Evolutionary conservation across 2,329 filamentous ascomycete species (phyloP), one percentile per base, ranked within the genome.

Genomic region (Diaporthe sp.): DNA sequence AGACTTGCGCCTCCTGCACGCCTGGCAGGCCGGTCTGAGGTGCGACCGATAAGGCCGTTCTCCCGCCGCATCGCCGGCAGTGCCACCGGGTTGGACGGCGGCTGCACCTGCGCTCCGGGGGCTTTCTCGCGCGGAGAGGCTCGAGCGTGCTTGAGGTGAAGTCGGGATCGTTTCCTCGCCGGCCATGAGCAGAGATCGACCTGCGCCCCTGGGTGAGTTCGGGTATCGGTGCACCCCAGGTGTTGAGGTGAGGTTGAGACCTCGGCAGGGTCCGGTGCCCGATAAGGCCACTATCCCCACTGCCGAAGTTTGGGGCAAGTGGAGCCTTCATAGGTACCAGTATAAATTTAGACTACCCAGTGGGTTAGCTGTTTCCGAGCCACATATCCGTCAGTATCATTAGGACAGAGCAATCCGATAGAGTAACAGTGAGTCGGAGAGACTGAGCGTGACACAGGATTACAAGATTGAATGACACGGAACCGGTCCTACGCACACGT

Each of bases 1-100:
- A 2, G 90, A 91, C 80, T 92, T 92, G 76, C 91, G 87, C 76
- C 88, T 88, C 72, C 91, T 87, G 79, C 91, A 93, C 19, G 90
- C 84, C 71, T 90, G 83, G 82, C 91, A 92, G 12, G 91, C 91
- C 68, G 90, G 89, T 53, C 89, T 87, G 76, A 91, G 87, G 82
- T 92, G 91, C 10, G 90, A 92, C 75, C 91, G 85, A 79, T 92
- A 92, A 4, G 90, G 91, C 59, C 91, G 86, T 17, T 69, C 74
- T 2, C 70, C 57, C 2, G 51, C 73, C 4, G 69, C 73, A 15
- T 75, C 57, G 46, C 46, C 34, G 57, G 58, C 44, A 15, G 31
- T 22, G 42, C 42, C 25, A 25, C 39, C 28, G 10, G 22, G n/a
- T 22, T 19, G 39, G 34, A 22, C 55, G 34, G 55, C 28, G 42